These are phyloP conservation scores for Moricandia moricandioides DNA, from an alignment of 345 rosid genomes.

Conservation along the genomic window DNA sequence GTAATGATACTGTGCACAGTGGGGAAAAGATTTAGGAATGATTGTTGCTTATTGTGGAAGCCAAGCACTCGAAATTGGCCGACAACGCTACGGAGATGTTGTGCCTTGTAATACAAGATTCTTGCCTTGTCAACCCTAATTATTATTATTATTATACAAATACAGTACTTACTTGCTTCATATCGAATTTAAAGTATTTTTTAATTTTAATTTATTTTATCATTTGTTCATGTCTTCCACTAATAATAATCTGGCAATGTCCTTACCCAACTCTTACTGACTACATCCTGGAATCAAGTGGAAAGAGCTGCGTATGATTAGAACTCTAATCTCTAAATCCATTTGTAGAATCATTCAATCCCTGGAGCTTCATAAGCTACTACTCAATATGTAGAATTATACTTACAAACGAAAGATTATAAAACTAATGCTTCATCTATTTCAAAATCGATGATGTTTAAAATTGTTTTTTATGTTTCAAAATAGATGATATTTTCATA, in stretches of 20 bases:
- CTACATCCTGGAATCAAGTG: not conserved
- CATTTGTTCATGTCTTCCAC: constrained; percentile 26
- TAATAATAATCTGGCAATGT: not conserved
- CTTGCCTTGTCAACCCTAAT: constrained; percentile 22
- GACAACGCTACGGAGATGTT: constrained; percentile 11
- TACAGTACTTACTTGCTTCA: not conserved
- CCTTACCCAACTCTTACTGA: not conserved
- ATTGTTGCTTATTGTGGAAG: constrained; percentile 37
- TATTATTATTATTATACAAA: not conserved
- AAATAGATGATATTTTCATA: too few species aligned
- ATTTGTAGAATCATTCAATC: not conserved
- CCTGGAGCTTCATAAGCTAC: not conserved
- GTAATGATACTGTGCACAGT: constrained; percentile 16
- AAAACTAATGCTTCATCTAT: too few species aligned
- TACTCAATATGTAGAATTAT: too few species aligned
- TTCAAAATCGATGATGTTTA: too few species aligned
- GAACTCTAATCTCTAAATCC: not conserved
- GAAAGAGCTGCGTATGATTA: not conserved
- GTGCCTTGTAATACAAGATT: constrained; percentile 32
- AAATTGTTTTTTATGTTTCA: too few species aligned
- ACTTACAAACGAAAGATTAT: too few species aligned
- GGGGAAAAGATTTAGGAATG: constrained; percentile 26
- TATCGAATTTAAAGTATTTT: not conserved
- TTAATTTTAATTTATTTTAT: not conserved
- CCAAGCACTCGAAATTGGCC: constrained; percentile 28